phyloP scores from a whole-genome alignment of 2,329 filamentous ascomycete genomes.

The Curvularia lunata region DNA sequence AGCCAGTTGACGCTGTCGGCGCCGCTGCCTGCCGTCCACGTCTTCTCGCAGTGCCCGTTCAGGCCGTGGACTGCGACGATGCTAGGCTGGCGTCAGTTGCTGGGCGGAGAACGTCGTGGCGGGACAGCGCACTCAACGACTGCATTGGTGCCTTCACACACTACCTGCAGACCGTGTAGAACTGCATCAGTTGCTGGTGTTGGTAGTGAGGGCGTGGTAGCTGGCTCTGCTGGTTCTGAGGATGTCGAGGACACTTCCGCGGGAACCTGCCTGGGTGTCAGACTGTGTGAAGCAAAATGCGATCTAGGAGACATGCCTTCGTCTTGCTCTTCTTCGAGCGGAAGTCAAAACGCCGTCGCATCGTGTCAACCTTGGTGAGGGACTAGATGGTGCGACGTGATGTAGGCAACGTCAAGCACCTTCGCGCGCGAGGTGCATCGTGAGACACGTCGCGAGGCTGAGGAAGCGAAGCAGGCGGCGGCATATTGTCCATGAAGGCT shows the following conservation, averaged over 20 bases:
- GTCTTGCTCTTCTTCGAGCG: constrained; percentile 4
- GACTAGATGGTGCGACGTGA: not conserved
- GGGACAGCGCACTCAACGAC: constrained; percentile 16
- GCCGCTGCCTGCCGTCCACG: not conserved
- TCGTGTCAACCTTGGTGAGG: not conserved
- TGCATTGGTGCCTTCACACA: constrained; percentile 18
- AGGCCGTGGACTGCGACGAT: not conserved
- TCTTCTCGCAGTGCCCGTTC: not conserved
- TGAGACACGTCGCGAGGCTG: not conserved
- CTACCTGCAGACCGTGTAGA: constrained; percentile 23
- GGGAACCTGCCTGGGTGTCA: not conserved
- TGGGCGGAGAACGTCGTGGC: no score
- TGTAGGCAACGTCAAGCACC: not conserved
- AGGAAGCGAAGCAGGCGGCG: no score
- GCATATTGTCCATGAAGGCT: no score
- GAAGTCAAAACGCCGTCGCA: constrained; percentile 4
- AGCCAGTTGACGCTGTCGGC: not conserved
- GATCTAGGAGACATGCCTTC: constrained; percentile 1
- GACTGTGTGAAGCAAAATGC: not conserved
- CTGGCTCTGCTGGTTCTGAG: not conserved
- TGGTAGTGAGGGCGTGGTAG: constrained; percentile 5
- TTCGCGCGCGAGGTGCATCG: not conserved
- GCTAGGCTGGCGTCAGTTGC: not conserved
- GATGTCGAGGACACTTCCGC: not conserved
- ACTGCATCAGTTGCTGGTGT: no score